Evolutionary conservation across 768 basidiomycete species (phyloP).

Genomic region (Cystobasidium onofrii): DNA sequence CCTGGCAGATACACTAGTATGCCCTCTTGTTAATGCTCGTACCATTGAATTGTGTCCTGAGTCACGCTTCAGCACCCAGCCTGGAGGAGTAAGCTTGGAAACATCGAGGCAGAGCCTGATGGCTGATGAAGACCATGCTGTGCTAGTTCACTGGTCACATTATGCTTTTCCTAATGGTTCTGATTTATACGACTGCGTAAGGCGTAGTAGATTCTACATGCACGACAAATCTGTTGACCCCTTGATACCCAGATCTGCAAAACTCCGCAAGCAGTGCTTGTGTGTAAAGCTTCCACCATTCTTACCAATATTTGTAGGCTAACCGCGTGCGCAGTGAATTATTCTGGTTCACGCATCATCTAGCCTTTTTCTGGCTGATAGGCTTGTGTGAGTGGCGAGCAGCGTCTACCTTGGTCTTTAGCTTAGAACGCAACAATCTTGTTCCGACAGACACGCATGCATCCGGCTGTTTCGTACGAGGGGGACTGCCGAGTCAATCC

Average conservation of each 20-base stretch:
- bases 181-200: slow-evolving; percentile 51
- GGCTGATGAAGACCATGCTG: slow-evolving; percentile 40
- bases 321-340: slow-evolving; percentile 52
- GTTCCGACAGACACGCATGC: slow-evolving; percentile 23
- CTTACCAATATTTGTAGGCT: not conserved
- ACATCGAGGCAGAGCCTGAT: slow-evolving; percentile 52
- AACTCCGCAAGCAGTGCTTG: slow-evolving; percentile 55
- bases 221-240: too few species aligned
- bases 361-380: slow-evolving; percentile 89
- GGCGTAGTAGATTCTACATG: too few species aligned
- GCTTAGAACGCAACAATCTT: too few species aligned
- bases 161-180: slow-evolving; percentile 85
- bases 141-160: slow-evolving; percentile 72
- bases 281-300: not conserved
- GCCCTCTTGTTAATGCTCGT: too few species aligned
- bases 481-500: slow-evolving; percentile 36
- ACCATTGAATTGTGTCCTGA: not conserved
- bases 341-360: slow-evolving; percentile 95
- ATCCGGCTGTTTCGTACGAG: slow-evolving; percentile 90
- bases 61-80: slow-evolving; percentile 18
- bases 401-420: too few species aligned
- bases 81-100: slow-evolving; percentile 31
- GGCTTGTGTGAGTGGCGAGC: slow-evolving; percentile 55
- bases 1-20: slow-evolving; percentile 71
- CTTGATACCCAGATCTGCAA: slow-evolving; percentile 72